Evolutionary conservation across 1,139 yeast genomes (phyloP), one percentile per base, ranked within the genome.

Genomic region (Saccharomyces hybrid): DNA sequence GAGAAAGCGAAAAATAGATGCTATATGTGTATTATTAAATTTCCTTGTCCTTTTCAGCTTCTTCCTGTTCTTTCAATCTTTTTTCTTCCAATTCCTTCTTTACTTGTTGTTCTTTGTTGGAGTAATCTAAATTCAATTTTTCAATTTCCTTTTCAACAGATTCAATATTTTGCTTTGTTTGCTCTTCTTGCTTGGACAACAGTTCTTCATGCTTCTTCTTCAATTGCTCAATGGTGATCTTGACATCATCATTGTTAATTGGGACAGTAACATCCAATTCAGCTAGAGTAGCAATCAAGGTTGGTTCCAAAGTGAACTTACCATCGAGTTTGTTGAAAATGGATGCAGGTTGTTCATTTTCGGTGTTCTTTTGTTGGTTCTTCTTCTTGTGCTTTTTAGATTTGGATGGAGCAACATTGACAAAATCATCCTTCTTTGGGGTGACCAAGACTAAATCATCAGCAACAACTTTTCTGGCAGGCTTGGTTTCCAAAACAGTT

Each of bases 181-280:
- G 90, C 59, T 83, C 88, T 58, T 84, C 91, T 76, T 90, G 96
- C 73, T 84, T 84, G 53, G 79, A 79, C 72, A 80, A 77, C 74
- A 81, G 87, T 62, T 83, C 84, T 54, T 75, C 77, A 70, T 88
- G 81, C 72, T 95, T 90, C 66, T 79, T 81, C 77, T 84, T 83
- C 73, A 93, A 81, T 64, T 82, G 77, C 58, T 78, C 82, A 64
- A 88, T 72, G 60, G 95, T 82, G 53, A 74, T 73, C 50, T 86
- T 78, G 61, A 87, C 84, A 55, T 88, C 95, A 28, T 85, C 95
- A 63, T 81, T 76, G 66, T 84, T 80, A 59, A 85, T 78, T 68
- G 99, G 99, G 63, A 91, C 82, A 53, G 88, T 78, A 61, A 93
- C 81, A 59, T 84, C 83, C 71, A 91, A 81, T 65, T 86, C 85